Base-by-base conservation (phyloP, 2,329 filamentous ascomycete genomes). In the Ophiobolus disseminans region DNA sequence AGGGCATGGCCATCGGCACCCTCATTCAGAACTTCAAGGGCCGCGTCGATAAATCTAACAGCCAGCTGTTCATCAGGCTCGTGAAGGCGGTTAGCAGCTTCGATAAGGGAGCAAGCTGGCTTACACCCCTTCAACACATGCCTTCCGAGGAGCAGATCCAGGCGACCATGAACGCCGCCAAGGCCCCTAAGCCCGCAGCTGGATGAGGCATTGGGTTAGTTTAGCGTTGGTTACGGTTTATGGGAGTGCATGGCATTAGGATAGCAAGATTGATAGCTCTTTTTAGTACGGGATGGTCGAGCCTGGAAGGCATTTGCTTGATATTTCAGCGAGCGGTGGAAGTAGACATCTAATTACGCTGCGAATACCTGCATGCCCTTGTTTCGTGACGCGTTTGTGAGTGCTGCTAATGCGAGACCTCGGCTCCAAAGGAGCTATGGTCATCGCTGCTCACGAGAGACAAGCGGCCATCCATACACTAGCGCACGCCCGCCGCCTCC, bases 1-100 rank as follows among this genome's bases (percentile, higher is more conserved):
- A 73, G 36, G 78, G 78, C 41, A 77, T 78, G 57, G 68, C 63
- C 19, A 75, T 80, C 39, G 63, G 68, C 23, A 58, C 66, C 4
- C 62, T 80, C 17, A 73, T 78, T 34, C 58, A 57, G 30, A 55
- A 63, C 19, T 80, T 80, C 69, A 76, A 72, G 60, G 62, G 62
- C 3, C 68, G 74, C 13, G 63, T 78, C 14, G 68, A 69, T 30
- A 69, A 71, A 26, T 63, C 57, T 14, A 69, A 70, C 45, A 68
- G 53, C 1, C 58, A 64, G 20, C 60, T 69, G 3, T 79, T 79
- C 52, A 79, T 78, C 41, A 61, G 60, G n/a, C 58, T 78, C 21
- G 76, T 79, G 52, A 78, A 75, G 59, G 60, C 62, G 1, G 67
- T 73, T 2, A 63, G 66, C 3, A 64, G 53, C 40, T 72, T 66